Percentiles rank a stretch among this genome's conserved stretches.
Conservation (phyloP, 495 filamentous ascomycete genomes). For the Alectoria sarmentosa region DNA sequence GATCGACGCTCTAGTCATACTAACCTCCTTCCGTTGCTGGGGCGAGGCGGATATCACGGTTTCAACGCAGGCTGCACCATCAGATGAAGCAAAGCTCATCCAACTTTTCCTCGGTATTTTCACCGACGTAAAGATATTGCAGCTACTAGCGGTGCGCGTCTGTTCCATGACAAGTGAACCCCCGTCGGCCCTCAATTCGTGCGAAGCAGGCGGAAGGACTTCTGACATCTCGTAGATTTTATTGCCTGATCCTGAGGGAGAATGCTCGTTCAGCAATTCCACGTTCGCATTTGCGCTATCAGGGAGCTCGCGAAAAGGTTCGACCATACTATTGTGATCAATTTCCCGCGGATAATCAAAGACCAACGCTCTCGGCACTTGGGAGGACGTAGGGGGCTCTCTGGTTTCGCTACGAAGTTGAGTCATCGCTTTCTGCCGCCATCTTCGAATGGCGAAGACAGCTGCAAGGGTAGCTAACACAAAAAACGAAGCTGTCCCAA, state of each 20-base stretch:
- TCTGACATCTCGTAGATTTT: constrained; percentile 16
- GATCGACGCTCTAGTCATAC: not conserved
- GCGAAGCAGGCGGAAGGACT: not conserved
- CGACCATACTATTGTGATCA: constrained; percentile 8
- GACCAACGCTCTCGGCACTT: not conserved
- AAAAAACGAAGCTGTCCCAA: constrained; percentile 1
- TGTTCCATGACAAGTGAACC: not conserved
- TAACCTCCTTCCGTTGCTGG: not conserved
- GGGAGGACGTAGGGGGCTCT: not conserved
- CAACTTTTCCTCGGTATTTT: constrained; percentile 11
- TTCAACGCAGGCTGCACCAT: not conserved
- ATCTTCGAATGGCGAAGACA: constrained; percentile 2
- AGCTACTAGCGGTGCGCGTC: not conserved
- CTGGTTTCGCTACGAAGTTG: not conserved
- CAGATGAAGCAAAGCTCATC: constrained; percentile 2
- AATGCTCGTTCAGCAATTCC: constrained; percentile 15
- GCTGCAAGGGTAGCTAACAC: not conserved
- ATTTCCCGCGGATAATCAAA: constrained; percentile 10
- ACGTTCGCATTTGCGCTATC: constrained; percentile 8
- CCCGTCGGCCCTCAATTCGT: constrained; percentile 10
- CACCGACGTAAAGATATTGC: not conserved
- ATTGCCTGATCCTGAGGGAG: constrained; percentile 17
- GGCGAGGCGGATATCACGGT: constrained; percentile 10
- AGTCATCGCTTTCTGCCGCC: not conserved
- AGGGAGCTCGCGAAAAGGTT: constrained; percentile 13